phyloP scores from a whole-genome alignment of 2,329 filamentous ascomycete species.

The Colletotrichum filicis region DNA sequence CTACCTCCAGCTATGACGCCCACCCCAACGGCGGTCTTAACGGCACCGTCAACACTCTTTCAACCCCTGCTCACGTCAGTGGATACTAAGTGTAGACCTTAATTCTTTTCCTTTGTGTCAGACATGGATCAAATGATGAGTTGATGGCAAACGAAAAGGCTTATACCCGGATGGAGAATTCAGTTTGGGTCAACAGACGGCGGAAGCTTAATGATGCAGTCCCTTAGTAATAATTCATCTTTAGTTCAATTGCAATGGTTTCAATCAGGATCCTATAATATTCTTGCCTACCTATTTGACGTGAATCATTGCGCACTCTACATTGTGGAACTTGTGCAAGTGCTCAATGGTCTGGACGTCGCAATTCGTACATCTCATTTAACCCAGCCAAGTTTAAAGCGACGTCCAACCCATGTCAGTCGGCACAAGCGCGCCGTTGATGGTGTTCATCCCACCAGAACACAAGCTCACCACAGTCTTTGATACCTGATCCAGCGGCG shows the following conservation, averaged over 20 bases:
- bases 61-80: slow-evolving; percentile 12
- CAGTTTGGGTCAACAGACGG: slow-evolving; percentile 1
- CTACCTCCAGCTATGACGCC: background rate
- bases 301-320: no score
- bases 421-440: slow-evolving; percentile 25
- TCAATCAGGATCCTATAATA: background rate
- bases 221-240: slow-evolving; percentile 24
- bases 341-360: no score
- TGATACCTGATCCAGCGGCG: slow-evolving; percentile 17
- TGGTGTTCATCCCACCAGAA: slow-evolving; percentile 25
- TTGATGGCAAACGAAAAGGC: slow-evolving; percentile 29
- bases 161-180: slow-evolving; percentile 27
- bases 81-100: background rate
- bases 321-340: no score
- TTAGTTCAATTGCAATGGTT: slow-evolving; percentile 3
- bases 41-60: slow-evolving; percentile 13
- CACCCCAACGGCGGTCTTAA: slow-evolving; percentile 14
- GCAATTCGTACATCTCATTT: no score
- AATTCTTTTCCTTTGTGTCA: slow-evolving; percentile 18
- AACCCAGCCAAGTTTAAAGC: background rate
- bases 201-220: slow-evolving; percentile 6
- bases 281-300: no score
- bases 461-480: slow-evolving; percentile 25
- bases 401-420: slow-evolving; percentile 28
- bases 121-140: slow-evolving; percentile 12